Percentiles rank a stretch among this genome's conserved stretches.
These are phyloP conservation scores for Orbilia ellipsospora DNA, from an alignment of 2,329 filamentous ascomycete genomes.

Conservation along the genomic window DNA sequence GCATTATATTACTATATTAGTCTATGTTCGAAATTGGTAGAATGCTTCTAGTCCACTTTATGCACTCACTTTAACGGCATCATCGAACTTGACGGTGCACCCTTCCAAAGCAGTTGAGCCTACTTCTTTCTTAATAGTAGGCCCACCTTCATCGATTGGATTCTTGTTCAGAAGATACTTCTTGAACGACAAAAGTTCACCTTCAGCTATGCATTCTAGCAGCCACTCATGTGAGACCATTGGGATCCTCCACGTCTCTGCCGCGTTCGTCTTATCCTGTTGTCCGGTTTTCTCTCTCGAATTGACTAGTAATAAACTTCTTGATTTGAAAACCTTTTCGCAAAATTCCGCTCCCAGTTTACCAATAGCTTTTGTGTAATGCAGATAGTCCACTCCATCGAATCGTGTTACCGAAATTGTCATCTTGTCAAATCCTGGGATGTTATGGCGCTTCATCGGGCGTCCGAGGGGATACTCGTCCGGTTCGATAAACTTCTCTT, in stretches of 20 bases:
- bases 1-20: constrained; percentile 30
- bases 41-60: constrained; percentile 1
- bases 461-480: constrained; percentile 77
- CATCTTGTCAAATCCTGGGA: constrained; percentile 73
- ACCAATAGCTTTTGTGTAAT: constrained; percentile 79
- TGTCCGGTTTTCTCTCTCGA: constrained; percentile 64
- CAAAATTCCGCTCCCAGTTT: constrained; percentile 80
- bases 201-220: constrained; percentile 77
- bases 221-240: constrained; percentile 87
- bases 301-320: constrained; percentile 80
- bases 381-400: constrained; percentile 82
- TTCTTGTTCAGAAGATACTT: constrained; percentile 54
- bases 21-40: neutral
- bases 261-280: constrained; percentile 81
- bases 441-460: constrained; percentile 71
- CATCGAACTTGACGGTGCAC: constrained; percentile 40
- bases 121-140: constrained; percentile 22
- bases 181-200: constrained; percentile 50
- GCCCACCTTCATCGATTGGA: constrained; percentile 14
- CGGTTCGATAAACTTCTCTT: constrained; percentile 77
- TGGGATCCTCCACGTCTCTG: constrained; percentile 78
- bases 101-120: constrained; percentile 34
- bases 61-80: constrained; percentile 51
- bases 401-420: constrained; percentile 85
- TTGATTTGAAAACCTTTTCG: constrained; percentile 76